phyloP scores from a whole-genome alignment of 78 protist genomes.

The Dictyostelium intermedium region DNA sequence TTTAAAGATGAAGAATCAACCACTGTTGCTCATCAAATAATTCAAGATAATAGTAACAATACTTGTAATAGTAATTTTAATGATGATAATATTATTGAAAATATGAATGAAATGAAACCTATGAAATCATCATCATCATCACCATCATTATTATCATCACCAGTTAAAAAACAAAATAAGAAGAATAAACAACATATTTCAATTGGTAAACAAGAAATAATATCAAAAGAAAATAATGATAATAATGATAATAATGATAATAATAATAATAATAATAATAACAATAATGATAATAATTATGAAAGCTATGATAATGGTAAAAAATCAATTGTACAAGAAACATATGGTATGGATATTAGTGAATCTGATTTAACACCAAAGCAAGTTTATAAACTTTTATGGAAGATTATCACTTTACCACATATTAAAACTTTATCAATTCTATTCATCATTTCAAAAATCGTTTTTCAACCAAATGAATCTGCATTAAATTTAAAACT shows the following conservation, averaged over 20 bases:
- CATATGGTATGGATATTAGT: neutral
- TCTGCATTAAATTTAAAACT: slow-evolving; percentile 65
- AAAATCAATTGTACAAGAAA: slow-evolving; percentile 8
- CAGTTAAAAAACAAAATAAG: neutral
- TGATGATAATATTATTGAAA: neutral
- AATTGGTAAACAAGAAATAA: neutral
- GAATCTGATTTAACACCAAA: slow-evolving; percentile 38
- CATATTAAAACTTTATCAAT: slow-evolving; percentile 24
- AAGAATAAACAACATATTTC: neutral
- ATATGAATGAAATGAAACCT: neutral
- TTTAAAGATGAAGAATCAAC: slow-evolving; percentile 41
- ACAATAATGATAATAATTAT: neutral
- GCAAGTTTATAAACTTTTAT: slow-evolving; percentile 51
- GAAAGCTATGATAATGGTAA: neutral
- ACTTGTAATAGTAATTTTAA: neutral
- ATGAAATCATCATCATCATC: neutral
- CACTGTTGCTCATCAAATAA: neutral
- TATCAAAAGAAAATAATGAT: neutral
- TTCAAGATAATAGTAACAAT: neutral
- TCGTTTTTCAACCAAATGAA: slow-evolving; percentile 55
- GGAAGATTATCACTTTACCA: slow-evolving; percentile 25
- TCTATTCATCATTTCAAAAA: slow-evolving; percentile 35
- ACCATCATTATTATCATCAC: neutral
- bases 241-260: neutral
- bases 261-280: neutral